Base-by-base conservation (phyloP, 2,329 filamentous ascomycete species). In the Akanthomyces dipterigenus region DNA sequence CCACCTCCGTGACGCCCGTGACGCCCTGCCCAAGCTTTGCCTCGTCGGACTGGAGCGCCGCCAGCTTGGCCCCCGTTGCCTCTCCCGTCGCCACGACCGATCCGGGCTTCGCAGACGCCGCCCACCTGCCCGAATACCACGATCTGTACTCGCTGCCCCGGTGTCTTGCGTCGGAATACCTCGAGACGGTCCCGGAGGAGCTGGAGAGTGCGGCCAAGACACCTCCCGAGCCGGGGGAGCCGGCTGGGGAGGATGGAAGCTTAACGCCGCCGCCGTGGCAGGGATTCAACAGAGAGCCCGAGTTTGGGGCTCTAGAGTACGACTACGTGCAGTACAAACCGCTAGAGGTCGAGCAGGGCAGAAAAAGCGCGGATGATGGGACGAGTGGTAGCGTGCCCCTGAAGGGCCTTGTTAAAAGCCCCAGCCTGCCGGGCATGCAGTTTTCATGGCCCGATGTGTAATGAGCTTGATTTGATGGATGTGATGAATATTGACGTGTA, bases 351-450 rank as follows among this genome's bases (percentile, higher is more conserved):
- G 45, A 50, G 18, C n/a, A 38, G 1, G 43, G 9, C 16, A 5
- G 24, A 1, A 3, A 7, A 7, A 34, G 20, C 4, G 34, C 9
- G 2, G 45, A 49, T 28, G 18, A 22, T 5, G 40, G 1, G 12
- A n/a, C 8, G 18, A 20, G 12, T 16, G 16, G n/a, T 3, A 6
- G 9, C 5, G 5, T n/a, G 12, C 9, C 40, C 5, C 3, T 24
- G 3, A 9, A 56, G n/a, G 12, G 12, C 16, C 5, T 14, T 7
- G 11, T 1, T 12, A 22, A 24, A 20, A 46, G 54, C 12, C 22
- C 31, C 40, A 73, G 72, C 46, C 66, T 73, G 11, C 72, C 72
- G 2, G 70, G 60, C 24, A 34, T 72, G 16, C 65, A 64, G 28
- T 70, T 64, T 34, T 40, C 63, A 14, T 73, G 70, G 70, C 65